phyloP scores from a whole-genome alignment of 2,329 filamentous ascomycete species.

The Cyphellophora attinorum region DNA sequence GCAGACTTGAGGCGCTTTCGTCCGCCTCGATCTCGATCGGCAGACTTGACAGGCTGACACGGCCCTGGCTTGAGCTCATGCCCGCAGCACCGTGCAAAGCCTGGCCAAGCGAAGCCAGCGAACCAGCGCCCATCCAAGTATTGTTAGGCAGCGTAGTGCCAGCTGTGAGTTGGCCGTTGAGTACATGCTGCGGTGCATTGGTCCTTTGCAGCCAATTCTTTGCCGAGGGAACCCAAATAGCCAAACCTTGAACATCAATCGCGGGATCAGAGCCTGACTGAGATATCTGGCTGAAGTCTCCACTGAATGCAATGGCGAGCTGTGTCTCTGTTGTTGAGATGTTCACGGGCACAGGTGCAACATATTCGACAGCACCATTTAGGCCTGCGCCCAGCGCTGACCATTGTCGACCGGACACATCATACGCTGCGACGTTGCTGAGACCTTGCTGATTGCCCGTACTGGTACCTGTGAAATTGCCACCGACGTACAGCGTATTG shows the following conservation, averaged over 20 bases:
- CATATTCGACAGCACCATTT: conserved; percentile 63
- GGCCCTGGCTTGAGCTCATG: conserved; percentile 34
- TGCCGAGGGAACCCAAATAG: conserved; percentile 80
- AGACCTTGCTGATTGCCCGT: conserved; percentile 41
- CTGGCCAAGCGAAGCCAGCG: conserved; percentile 65
- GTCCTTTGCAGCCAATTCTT: conserved; percentile 80
- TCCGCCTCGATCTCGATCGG: conserved; percentile 39
- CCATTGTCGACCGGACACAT: conserved; percentile 62
- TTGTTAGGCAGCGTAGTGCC: conserved; percentile 54
- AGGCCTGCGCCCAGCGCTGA: conserved; percentile 73
- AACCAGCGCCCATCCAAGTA: conserved; percentile 67
- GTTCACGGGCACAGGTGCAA: conserved; percentile 73
- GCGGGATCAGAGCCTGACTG: conserved; percentile 55
- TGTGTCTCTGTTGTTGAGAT: conserved; percentile 60
- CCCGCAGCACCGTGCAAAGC: conserved; percentile 63
- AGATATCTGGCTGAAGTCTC: conserved; percentile 65
- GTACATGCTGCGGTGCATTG: conserved; percentile 50
- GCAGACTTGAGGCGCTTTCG: conserved; percentile 14
- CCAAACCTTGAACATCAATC: conserved; percentile 63
- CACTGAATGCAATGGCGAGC: conserved; percentile 68
- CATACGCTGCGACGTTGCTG: conserved; percentile 67
- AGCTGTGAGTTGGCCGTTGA: conserved; percentile 65
- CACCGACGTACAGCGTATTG: conserved; percentile 67
- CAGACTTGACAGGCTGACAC: conserved; percentile 28
- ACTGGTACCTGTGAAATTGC: conserved; percentile 59